Evolutionary conservation across 75 land plant genomes (phyloP).

Genomic region (Azolla pinnata): DNA sequence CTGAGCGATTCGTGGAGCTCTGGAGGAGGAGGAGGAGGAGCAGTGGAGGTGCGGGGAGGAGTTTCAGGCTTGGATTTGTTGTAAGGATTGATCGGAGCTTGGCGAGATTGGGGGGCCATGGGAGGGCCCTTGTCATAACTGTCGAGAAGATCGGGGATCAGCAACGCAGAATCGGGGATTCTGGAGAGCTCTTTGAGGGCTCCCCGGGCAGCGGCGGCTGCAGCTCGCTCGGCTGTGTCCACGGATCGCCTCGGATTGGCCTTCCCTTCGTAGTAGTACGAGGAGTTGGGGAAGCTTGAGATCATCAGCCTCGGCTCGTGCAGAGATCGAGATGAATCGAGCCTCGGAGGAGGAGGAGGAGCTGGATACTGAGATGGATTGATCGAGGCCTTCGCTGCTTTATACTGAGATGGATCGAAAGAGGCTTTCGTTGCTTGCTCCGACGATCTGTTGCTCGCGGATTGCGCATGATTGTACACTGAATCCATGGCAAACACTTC

Average conservation of each 20-base stretch:
- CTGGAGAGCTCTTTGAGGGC: constrained; percentile 4
- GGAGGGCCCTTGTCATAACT: no score
- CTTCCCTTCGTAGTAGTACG: neutral
- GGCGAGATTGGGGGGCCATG: no score
- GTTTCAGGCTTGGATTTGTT: neutral
- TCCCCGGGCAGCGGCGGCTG: constrained; percentile 2
- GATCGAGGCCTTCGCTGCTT: no score
- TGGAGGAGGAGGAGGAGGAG: neutral
- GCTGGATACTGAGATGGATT: no score
- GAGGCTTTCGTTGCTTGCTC: no score
- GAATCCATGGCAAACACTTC: no score
- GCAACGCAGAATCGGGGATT: no score
- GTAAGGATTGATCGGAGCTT: neutral
- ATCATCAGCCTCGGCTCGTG: neutral
- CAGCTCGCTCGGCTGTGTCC: constrained; percentile 8
- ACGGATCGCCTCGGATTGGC: neutral
- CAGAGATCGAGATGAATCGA: constrained; percentile 5
- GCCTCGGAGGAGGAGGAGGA: neutral
- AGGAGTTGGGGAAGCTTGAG: no score
- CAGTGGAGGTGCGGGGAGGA: neutral
- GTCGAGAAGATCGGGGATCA: no score
- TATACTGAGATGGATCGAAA: no score
- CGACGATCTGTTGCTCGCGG: no score
- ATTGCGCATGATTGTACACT: no score
- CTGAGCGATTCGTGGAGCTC: constrained; percentile 3